Evolutionary conservation across 176 grass and related monocot species (phyloP), one percentile per base, ranked within the genome.

Genomic region (Bolboschoenus planiculmis): DNA sequence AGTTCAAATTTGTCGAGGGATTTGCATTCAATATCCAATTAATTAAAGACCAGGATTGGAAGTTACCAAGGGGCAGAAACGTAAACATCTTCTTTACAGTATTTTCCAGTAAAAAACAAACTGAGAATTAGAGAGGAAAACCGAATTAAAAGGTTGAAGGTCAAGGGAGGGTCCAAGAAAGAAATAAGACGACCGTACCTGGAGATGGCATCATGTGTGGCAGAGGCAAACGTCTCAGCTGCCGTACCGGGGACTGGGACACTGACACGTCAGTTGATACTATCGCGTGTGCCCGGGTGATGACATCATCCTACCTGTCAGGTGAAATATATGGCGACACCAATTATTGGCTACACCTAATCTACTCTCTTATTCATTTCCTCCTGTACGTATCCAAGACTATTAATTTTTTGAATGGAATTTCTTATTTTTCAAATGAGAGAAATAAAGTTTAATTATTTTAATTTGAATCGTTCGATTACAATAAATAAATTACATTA

Each of bases 341-440:
- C 78, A 81, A 81, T 81, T 61, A 81, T 81, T 81, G 78, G 78
- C 55, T 81, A 27, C 50, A 60, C 51, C 15, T 37, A 80, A 16
- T 57, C 37, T 80, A 80, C 4, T 76, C 14, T n/a, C 34, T 15
- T 16, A 18, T 20, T n/a, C 53, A 55, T 55, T 55, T 3, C 57
- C 57, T 27, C 9, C 26, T 26, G 9, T 58, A 58, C 4, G 4
- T 51, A 14, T 7, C 6, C 4, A n/a, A n/a, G n/a, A n/a, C n/a
- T n/a, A n/a, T n/a, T n/a, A n/a, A n/a, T n/a, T n/a, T n/a, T n/a
- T n/a, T n/a, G n/a, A n/a, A n/a, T n/a, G n/a, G n/a, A n/a, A n/a
- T n/a, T n/a, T n/a, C n/a, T n/a, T n/a, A n/a, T n/a, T n/a, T n/a
- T n/a, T n/a, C n/a, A n/a, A n/a, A n/a, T n/a, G n/a, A n/a, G n/a